Conservation (phyloP, 2,329 filamentous ascomycete genomes). For the Cladosporium velox region DNA sequence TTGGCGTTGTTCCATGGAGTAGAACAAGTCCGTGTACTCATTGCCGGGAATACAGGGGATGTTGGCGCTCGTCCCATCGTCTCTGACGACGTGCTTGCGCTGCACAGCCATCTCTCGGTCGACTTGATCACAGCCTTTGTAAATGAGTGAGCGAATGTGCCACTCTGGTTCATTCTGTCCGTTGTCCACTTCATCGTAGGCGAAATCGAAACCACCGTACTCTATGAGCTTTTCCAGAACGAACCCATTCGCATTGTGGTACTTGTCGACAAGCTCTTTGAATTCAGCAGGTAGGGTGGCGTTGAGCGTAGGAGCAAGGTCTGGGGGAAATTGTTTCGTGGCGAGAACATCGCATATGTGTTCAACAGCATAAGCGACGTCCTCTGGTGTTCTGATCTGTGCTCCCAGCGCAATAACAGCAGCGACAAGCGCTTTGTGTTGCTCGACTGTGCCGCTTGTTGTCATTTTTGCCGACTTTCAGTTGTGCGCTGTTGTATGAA, state of each 20-base stretch:
- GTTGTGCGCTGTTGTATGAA: no score
- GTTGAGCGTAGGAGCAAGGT: background rate
- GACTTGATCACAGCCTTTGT: background rate
- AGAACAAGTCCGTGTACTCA: background rate
- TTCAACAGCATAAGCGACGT: background rate
- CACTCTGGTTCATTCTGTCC: no score
- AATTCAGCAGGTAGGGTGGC: background rate
- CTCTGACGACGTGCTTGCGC: background rate
- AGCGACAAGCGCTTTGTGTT: background rate
- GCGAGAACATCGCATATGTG: background rate
- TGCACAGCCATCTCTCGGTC: background rate
- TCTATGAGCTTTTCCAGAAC: background rate
- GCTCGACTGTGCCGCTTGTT: background rate
- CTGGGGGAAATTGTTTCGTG: background rate
- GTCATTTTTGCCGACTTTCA: no score
- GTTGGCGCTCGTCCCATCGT: background rate
- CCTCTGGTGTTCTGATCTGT: background rate
- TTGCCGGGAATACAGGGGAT: background rate
- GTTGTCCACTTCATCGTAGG: background rate
- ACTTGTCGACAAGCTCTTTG: background rate
- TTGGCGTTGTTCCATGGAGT: background rate
- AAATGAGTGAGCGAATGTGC: no score
- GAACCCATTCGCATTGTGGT: background rate
- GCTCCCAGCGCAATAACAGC: background rate
- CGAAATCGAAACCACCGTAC: background rate